phyloP scores from a whole-genome alignment of 2,329 filamentous ascomycete species.

The Hypoxylon sp. region DNA sequence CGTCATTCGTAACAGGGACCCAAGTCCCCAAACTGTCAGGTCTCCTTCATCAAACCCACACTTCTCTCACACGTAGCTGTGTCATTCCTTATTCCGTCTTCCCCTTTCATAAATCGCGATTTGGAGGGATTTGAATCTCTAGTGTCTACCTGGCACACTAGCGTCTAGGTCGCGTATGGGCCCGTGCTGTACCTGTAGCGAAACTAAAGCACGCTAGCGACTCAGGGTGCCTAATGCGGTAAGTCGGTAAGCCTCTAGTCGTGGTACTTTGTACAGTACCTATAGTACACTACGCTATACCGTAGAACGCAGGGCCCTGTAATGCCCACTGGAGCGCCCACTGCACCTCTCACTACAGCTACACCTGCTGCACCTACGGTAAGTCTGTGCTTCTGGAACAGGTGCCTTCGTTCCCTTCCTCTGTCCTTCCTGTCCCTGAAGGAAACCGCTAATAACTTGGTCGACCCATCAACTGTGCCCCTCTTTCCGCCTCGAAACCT shows the following conservation, averaged over 20 bases:
- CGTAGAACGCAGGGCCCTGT: neutral
- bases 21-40: conserved; percentile 31
- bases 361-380: neutral
- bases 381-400: conserved; percentile 31
- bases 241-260: conserved; percentile 34
- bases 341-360: too few relatives aligned
- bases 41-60: conserved; percentile 50
- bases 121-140: conserved; percentile 43
- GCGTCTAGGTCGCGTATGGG: conserved; percentile 33
- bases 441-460: conserved; percentile 35
- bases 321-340: too few relatives aligned
- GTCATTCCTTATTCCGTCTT: conserved; percentile 56
- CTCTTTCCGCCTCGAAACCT: conserved; percentile 43
- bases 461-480: conserved; percentile 40
- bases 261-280: conserved; percentile 5
- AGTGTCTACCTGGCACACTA: conserved; percentile 44
- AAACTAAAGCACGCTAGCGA: conserved; percentile 44
- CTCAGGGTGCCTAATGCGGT: conserved; percentile 40
- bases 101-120: conserved; percentile 57
- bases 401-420: conserved; percentile 2
- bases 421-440: conserved; percentile 21
- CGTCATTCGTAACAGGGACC: conserved; percentile 33
- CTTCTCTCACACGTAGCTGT: conserved; percentile 60
- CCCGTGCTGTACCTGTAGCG: conserved; percentile 42
- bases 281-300: neutral